Evolutionary conservation across 352 stramenopile species (phyloP).

Genomic region (Phytophthora foliorum): DNA sequence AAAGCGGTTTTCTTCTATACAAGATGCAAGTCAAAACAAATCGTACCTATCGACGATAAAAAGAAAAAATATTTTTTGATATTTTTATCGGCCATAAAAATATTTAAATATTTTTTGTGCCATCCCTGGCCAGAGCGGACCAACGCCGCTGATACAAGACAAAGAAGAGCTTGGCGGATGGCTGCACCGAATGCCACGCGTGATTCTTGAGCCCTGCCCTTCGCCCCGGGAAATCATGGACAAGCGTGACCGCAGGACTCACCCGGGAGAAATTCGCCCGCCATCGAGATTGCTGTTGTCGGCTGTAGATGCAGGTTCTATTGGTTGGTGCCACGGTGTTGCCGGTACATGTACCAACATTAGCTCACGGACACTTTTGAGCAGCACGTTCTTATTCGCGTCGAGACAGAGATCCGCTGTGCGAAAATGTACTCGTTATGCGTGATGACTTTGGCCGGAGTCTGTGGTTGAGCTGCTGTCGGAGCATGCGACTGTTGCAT

Average conservation of each 20-base stretch:
- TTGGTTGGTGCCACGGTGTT: slow-evolving; percentile 1
- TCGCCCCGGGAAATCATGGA: slow-evolving; percentile 10
- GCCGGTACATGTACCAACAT: neutral
- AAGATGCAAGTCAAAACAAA: no score
- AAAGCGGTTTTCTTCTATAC: no score
- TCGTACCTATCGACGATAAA: no score
- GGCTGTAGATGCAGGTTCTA: neutral
- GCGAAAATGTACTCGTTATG: slow-evolving; percentile 5
- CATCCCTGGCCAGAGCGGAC: slow-evolving; percentile 21
- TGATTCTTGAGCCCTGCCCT: neutral
- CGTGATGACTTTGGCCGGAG: neutral
- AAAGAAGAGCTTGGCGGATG: slow-evolving; percentile 25
- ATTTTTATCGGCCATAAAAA: no score
- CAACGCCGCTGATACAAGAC: slow-evolving; percentile 27
- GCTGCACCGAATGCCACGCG: slow-evolving; percentile 16
- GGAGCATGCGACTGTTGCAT: no score
- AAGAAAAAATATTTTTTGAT: no score
- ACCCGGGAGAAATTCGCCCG: slow-evolving; percentile 14
- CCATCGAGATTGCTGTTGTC: neutral
- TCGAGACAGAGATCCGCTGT: neutral
- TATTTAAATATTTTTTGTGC: no score
- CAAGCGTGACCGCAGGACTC: slow-evolving; percentile 7
- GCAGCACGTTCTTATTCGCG: neutral
- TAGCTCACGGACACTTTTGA: slow-evolving; percentile 1
- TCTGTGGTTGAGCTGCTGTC: slow-evolving; percentile 11